Percentiles rank a stretch among this genome's conserved stretches.
Evolutionary conservation across 163 green algal genomes (phyloP).

Genomic region (Trebouxia gelatinosa): DNA sequence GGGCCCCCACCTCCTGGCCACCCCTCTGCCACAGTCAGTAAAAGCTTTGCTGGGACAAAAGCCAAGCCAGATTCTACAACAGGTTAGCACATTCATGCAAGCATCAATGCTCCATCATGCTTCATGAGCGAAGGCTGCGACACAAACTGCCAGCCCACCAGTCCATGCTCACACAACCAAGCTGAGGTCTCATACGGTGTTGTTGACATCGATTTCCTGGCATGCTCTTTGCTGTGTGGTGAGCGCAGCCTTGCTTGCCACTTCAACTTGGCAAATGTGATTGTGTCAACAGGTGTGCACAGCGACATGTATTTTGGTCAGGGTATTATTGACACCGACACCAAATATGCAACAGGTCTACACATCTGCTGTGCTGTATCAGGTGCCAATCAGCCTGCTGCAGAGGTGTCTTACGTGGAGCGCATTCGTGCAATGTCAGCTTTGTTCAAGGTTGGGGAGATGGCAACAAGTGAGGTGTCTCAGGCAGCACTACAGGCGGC

Average conservation of each 20-base stretch:
- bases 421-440: conserved; percentile 26
- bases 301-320: not conserved
- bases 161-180: no score
- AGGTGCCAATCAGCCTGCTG: conserved; percentile 5
- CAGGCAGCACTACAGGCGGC: conserved; percentile 16
- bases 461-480: conserved; percentile 8
- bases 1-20: conserved; percentile 11
- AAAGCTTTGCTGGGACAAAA: no score
- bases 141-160: no score
- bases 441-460: conserved; percentile 22
- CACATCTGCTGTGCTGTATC: not conserved
- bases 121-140: no score
- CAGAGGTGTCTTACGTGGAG: conserved; percentile 29
- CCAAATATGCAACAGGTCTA: not conserved
- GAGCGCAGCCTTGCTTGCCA: not conserved
- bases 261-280: not conserved
- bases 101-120: not conserved
- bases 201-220: not conserved
- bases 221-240: not conserved
- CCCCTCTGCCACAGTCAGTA: not conserved
- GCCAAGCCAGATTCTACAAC: no score
- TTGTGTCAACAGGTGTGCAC: not conserved
- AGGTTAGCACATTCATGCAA: no score
- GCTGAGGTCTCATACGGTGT: no score
- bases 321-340: not conserved